Conservation (phyloP, 2,329 filamentous ascomycete genomes). For the Cordyceps farinosa region DNA sequence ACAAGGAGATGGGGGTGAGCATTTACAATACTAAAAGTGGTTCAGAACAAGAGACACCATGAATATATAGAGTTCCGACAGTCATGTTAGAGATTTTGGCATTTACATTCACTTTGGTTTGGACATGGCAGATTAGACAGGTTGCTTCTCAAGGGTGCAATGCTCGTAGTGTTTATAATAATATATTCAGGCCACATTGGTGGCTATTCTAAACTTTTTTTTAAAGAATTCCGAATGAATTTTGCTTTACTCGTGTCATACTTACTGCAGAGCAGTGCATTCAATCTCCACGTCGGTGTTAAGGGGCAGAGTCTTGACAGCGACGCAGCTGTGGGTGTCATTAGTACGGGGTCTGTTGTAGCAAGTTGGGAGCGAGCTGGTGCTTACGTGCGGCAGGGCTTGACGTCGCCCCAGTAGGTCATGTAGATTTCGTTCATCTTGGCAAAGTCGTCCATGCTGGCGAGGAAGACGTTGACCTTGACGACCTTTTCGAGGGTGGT, state of each 20-base stretch:
- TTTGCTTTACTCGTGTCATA: not conserved
- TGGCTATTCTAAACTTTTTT: not conserved
- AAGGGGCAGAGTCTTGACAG: slow-evolving; percentile 33
- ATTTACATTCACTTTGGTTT: not conserved
- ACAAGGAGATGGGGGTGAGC: not conserved
- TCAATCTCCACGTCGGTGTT: slow-evolving; percentile 32
- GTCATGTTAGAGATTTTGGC: not conserved
- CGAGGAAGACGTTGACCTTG: slow-evolving; percentile 70
- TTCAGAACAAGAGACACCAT: not conserved
- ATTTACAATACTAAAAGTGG: not conserved
- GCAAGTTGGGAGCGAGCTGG: not conserved
- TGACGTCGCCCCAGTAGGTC: slow-evolving; percentile 59
- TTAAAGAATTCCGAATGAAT: not conserved
- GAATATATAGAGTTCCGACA: slow-evolving; percentile 24
- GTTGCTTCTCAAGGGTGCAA: not conserved
- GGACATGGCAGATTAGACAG: no score
- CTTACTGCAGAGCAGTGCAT: slow-evolving; percentile 31
- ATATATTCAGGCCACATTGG: not conserved
- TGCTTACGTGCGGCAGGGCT: slow-evolving; percentile 42
- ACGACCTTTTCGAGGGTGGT: slow-evolving; percentile 63
- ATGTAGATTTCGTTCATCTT: slow-evolving; percentile 73
- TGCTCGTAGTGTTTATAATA: not conserved
- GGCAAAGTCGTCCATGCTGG: slow-evolving; percentile 69
- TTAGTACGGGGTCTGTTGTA: not conserved
- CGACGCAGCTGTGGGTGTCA: slow-evolving; percentile 29